Percentiles rank a stretch among this genome's conserved stretches.
These are phyloP conservation scores for Punctularia strigosozonata DNA, from an alignment of 768 basidiomycete genomes.

Conservation along the genomic window DNA sequence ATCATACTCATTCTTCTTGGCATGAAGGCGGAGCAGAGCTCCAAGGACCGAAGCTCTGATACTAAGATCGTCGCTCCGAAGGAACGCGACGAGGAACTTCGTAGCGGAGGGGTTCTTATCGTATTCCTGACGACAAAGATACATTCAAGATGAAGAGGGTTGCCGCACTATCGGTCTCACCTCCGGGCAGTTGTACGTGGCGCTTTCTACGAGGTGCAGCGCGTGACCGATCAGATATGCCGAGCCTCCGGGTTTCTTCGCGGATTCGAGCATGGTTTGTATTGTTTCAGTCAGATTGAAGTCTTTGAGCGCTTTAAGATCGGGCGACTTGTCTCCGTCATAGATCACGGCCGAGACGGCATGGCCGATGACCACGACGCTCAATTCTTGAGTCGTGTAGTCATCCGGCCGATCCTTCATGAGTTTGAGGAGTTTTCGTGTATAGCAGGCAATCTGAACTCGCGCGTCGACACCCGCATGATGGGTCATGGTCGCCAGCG, in stretches of 20 bases:
- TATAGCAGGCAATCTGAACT: conserved; percentile 35
- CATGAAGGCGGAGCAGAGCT: conserved; percentile 40
- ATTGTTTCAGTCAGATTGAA: conserved; percentile 26
- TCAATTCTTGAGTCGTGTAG: conserved; percentile 33
- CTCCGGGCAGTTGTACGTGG: conserved; percentile 31
- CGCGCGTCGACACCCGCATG: conserved; percentile 43
- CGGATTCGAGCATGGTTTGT: conserved; percentile 26
- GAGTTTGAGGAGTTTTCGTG: conserved; percentile 29
- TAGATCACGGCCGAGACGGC: conserved; percentile 32
- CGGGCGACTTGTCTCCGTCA: conserved; percentile 22
- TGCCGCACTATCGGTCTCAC: too few species aligned
- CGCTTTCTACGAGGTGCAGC: conserved; percentile 30
- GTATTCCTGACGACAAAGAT: too few species aligned
- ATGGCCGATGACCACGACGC: conserved; percentile 41
- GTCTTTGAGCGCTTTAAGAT: conserved; percentile 24
- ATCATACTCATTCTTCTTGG: conserved; percentile 30
- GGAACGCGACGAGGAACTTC: conserved; percentile 41
- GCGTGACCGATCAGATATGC: conserved; percentile 39
- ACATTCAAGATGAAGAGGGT: too few species aligned
- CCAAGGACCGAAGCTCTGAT: conserved; percentile 39
- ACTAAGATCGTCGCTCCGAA: conserved; percentile 44
- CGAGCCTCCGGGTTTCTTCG: conserved; percentile 31
- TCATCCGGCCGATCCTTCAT: conserved; percentile 42
- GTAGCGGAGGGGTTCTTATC: conserved; percentile 30
- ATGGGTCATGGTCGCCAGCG: conserved; percentile 47